These are phyloP conservation scores for Leccinellum rugosiceps DNA, from an alignment of 768 basidiomycete genomes.

Conservation along the genomic window DNA sequence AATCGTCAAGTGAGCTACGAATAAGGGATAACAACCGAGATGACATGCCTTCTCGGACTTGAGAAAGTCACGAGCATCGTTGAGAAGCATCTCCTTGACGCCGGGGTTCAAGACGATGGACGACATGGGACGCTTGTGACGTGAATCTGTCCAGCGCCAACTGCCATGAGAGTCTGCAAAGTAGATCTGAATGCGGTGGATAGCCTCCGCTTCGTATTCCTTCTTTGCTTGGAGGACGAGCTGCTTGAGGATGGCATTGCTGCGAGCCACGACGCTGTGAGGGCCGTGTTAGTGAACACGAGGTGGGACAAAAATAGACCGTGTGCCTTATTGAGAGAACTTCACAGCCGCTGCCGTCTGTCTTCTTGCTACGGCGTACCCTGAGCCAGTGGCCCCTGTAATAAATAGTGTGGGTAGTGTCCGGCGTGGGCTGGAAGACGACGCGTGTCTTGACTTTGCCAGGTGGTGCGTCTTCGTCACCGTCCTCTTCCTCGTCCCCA, in stretches of 20 bases:
- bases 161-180: constrained; percentile 85
- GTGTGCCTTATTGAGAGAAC: constrained; percentile 70
- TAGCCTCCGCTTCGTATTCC: constrained; percentile 83
- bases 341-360: constrained; percentile 66
- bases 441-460: constrained; percentile 76
- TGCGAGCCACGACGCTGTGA: constrained; percentile 75
- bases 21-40: not conserved
- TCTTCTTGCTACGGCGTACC: constrained; percentile 66
- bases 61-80: constrained; percentile 80
- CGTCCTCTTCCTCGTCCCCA: constrained; percentile 42
- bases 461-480: constrained; percentile 48
- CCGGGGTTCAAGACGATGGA: constrained; percentile 86
- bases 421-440: constrained; percentile 84
- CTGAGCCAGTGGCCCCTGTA: constrained; percentile 84
- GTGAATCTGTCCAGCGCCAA: constrained; percentile 85
- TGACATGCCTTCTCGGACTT: constrained; percentile 69
- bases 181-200: constrained; percentile 86
- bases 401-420: constrained; percentile 87
- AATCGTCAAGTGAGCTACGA: not conserved
- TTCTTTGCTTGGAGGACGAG: constrained; percentile 88
- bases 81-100: constrained; percentile 85
- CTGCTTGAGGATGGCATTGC: constrained; percentile 81
- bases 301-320: constrained; percentile 14
- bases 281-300: constrained; percentile 10
- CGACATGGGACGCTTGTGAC: constrained; percentile 85